These are phyloP conservation scores for Penicillium silybi DNA, from an alignment of 495 filamentous ascomycete species.

Conservation along the genomic window DNA sequence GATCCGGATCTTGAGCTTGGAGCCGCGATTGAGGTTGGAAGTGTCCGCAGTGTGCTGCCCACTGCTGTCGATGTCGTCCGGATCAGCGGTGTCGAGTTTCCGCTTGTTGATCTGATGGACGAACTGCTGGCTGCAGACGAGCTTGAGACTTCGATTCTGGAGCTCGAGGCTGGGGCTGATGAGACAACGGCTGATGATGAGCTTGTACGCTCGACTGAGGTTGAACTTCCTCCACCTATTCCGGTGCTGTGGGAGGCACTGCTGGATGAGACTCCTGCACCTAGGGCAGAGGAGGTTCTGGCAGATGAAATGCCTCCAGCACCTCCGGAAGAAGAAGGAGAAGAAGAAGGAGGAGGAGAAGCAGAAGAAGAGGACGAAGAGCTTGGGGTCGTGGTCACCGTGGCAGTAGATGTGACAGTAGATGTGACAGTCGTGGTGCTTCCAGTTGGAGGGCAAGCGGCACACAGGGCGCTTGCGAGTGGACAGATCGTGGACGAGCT, in stretches of 20 bases:
- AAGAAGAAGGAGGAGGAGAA: no score
- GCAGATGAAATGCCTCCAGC: not conserved
- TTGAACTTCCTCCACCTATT: not conserved
- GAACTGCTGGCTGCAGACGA: not conserved
- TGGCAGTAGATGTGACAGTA: slow-evolving; percentile 15
- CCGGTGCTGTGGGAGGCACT: not conserved
- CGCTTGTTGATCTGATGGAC: not conserved
- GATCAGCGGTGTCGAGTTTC: slow-evolving; percentile 1
- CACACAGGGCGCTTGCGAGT: slow-evolving; percentile 9
- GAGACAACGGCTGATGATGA: not conserved
- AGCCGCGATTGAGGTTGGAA: not conserved
- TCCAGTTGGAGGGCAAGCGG: slow-evolving; percentile 7
- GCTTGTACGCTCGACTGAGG: not conserved
- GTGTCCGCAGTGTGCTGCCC: not conserved
- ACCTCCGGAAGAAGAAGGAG: not conserved
- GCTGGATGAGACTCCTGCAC: no score
- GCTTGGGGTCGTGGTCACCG: slow-evolving; percentile 7
- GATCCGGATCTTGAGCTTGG: no score
- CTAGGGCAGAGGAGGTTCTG: no score
- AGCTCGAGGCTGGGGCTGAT: not conserved
- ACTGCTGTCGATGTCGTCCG: not conserved
- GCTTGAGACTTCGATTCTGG: not conserved
- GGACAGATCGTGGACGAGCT: not conserved
- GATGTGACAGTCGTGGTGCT: not conserved
- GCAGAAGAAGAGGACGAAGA: no score